Percentiles rank a stretch among this genome's conserved stretches.
phyloP scores from a whole-genome alignment of 352 stramenopile genomes.

The Phytophthora cactorum region DNA sequence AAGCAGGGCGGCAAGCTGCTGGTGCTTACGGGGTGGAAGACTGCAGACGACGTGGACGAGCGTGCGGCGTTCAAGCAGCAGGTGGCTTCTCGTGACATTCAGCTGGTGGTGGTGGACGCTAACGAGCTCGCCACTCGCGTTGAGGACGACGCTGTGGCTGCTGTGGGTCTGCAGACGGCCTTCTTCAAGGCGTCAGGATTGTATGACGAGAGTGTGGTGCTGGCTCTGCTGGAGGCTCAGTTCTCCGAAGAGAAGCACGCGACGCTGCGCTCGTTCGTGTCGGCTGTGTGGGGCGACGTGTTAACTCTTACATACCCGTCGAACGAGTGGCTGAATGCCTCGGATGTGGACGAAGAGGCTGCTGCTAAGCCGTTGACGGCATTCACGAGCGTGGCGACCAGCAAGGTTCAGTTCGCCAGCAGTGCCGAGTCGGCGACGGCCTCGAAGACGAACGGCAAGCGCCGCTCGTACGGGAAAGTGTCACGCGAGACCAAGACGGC shows the following conservation, averaged over 20 bases:
- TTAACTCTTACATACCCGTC: constrained; percentile 54
- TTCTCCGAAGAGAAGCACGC: constrained; percentile 49
- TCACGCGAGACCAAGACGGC: constrained; percentile 66
- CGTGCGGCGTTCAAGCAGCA: constrained; percentile 57
- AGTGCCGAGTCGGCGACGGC: constrained; percentile 21
- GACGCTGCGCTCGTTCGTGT: constrained; percentile 61
- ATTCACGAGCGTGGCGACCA: constrained; percentile 50
- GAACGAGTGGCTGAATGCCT: constrained; percentile 47
- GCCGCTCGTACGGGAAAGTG: constrained; percentile 43
- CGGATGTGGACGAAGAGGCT: constrained; percentile 25
- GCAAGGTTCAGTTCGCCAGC: constrained; percentile 52
- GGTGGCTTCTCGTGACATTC: constrained; percentile 55
- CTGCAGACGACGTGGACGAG: constrained; percentile 66
- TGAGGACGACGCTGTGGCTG: constrained; percentile 56
- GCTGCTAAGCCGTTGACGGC: constrained; percentile 21
- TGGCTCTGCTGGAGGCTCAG: constrained; percentile 56
- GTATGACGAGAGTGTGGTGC: constrained; percentile 65
- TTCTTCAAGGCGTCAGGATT: constrained; percentile 69
- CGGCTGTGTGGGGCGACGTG: constrained; percentile 67
- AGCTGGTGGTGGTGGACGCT: constrained; percentile 61
- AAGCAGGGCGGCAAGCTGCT: constrained; percentile 64
- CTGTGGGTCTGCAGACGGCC: constrained; percentile 54
- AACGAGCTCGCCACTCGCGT: constrained; percentile 60
- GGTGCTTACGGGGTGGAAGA: constrained; percentile 69
- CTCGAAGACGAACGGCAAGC: constrained; percentile 43